Percentiles rank a stretch among this genome's conserved stretches.
phyloP scores from a whole-genome alignment of 805 yeast species.

The Saturnispora kantuleensis region DNA sequence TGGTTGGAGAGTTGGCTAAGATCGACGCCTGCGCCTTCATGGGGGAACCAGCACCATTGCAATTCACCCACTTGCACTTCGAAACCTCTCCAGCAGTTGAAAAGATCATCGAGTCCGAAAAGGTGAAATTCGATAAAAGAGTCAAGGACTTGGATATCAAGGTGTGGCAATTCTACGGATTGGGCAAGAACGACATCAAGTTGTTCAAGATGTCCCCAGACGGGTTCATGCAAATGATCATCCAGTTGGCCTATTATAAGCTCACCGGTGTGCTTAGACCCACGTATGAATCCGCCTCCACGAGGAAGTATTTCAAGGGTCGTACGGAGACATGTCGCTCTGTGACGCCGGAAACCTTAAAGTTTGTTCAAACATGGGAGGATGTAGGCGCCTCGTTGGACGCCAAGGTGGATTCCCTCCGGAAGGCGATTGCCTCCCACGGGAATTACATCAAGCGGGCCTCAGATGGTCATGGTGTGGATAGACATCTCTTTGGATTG shows the following conservation, averaged over 20 bases:
- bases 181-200: slow-evolving; percentile 82
- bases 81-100: slow-evolving; percentile 46
- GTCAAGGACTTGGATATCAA: slow-evolving; percentile 58
- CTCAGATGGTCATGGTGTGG: slow-evolving; percentile 79
- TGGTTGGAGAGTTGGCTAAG: slow-evolving; percentile 48
- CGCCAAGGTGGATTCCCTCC: slow-evolving; percentile 58
- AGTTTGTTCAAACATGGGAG: slow-evolving; percentile 69
- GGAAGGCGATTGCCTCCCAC: slow-evolving; percentile 66
- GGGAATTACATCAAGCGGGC: slow-evolving; percentile 66
- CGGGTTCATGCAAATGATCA: slow-evolving; percentile 81
- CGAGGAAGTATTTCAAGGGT: slow-evolving; percentile 80
- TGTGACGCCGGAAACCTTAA: slow-evolving; percentile 61
- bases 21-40: slow-evolving; percentile 12
- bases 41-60: not conserved
- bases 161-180: slow-evolving; percentile 71
- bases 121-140: slow-evolving; percentile 43
- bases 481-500: slow-evolving; percentile 87
- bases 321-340: slow-evolving; percentile 91
- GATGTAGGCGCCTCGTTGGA: slow-evolving; percentile 37
- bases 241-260: slow-evolving; percentile 86
- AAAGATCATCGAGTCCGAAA: slow-evolving; percentile 45
- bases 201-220: slow-evolving; percentile 84
- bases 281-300: slow-evolving; percentile 93
- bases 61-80: slow-evolving; percentile 35
- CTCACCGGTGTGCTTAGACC: slow-evolving; percentile 73